Base-by-base conservation (phyloP, 371 early-diverging fungal species). In the Basidiobolus meristosporus region DNA sequence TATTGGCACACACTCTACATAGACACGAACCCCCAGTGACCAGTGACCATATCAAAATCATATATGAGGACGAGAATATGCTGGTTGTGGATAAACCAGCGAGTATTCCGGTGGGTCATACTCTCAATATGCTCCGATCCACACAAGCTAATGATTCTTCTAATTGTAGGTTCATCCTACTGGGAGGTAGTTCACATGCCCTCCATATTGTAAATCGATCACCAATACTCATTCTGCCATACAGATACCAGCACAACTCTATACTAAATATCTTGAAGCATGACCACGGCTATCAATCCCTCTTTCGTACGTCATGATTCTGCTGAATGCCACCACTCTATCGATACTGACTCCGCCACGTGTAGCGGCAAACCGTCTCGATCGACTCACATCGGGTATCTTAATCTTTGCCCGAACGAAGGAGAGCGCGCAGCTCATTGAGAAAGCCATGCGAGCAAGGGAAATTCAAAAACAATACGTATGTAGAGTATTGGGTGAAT, bases 21-120 rank as follows among this genome's bases (percentile, higher is more conserved):
- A 73, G 95, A 0, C 97, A 96, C 57, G 97, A 96, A 56, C 97
- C 97, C 0, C 89, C 90, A 2, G 82, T 91, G 0, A 65, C 80
- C 2, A 68, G 62, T 15, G 48, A 62, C 28, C 54, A 67, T 1
- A 59, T 82, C 19, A 55, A 69, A 2, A 68, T 78, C 16, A 60
- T 96, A 0, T 47, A 59, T 2, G 44, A 65, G 31, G 48, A 67
- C 28, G 63, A 64, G n/a, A 67, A 78, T 10, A 42, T 86, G 3
- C 48, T 87, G 36, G 77, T 88, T 11, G 65, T 96, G 7, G 68
- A 87, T 52, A 96, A 96, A 53, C 97, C 97, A 2, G 68, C 73
- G 5, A 77, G 83, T 36, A 67, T 93, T 11, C 92, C 93, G 0
- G 83, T 78, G 48, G 35, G 53, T 44, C 14, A 16, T 28, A 22